Percentiles rank a stretch among this genome's conserved stretches.
Evolutionary conservation across 306 rosid species (phyloP).

Genomic region (Trichosanthes truncata): DNA sequence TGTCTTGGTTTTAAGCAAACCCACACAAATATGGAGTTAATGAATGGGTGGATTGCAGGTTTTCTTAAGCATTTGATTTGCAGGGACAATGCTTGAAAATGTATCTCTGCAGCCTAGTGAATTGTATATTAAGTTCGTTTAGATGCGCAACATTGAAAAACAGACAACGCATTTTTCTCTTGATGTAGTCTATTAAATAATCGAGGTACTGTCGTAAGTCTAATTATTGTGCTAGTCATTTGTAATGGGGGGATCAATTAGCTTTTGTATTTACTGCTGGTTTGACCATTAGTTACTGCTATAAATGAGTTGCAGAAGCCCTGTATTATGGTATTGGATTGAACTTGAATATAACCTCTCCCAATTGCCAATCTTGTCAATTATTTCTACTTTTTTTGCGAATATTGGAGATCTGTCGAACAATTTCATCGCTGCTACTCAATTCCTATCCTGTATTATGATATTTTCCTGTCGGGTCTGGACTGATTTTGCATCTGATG

Average conservation of each 20-base stretch:
- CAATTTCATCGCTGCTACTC: neutral
- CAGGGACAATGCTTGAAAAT: neutral
- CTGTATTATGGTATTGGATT: neutral
- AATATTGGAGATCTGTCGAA: neutral
- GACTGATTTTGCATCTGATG: neutral
- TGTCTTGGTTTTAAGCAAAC: neutral
- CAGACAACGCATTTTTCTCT: neutral
- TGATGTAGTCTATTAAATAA: neutral
- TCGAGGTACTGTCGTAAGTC: neutral
- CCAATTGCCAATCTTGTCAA: neutral
- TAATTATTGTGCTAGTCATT: neutral
- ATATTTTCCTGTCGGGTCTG: neutral
- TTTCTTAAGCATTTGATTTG: neutral
- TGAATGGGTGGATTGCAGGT: neutral
- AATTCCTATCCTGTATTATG: neutral
- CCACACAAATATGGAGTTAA: neutral
- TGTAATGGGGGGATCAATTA: neutral
- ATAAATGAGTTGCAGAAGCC: neutral
- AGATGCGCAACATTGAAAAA: neutral
- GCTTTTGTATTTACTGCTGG: neutral
- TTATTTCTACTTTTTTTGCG: neutral
- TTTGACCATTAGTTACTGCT: neutral
- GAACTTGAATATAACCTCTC: neutral
- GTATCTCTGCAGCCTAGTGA: neutral
- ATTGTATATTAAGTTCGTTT: neutral